Base-by-base conservation (phyloP, 169 alveolate genomes). In the Plasmodium fragile region DNA sequence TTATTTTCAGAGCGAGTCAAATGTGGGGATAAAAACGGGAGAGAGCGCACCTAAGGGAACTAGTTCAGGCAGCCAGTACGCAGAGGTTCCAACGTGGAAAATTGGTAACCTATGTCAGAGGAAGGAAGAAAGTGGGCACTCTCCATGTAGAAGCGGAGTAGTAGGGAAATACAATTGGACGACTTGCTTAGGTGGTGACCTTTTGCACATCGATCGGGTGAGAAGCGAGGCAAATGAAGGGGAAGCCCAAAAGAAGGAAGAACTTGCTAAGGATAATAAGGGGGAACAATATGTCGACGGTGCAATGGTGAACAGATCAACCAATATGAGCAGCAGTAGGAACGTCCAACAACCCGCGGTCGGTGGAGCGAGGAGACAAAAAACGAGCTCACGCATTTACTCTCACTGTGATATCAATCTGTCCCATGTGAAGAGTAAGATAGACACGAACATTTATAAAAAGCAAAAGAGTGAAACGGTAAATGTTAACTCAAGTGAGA, bases 401-500 rank as follows among this genome's bases (percentile, higher is more conserved):
- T 34, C 71, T 1, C 49, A 87, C 69, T 78, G 32, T 34, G 65
- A 59, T 18, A 25, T 87, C 4, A 49, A 87, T 22, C 11, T 78
- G 32, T 78, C 82, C n/a, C 77, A 75, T 55, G 82, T 87, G n/a
- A 87, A 87, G 43, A 87, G 93, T 45, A 87, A 78, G 82, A 78
- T 87, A 53, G 78, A 87, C 89, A 87, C 93, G 34, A 75, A 59
- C 41, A 87, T 87, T 4, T 36, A 4, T 78, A 87, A 49, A 22
- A 87, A 87, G 41, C 32, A 73, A 13, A 71, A 69, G 13, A 36
- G 18, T 18, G 53, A 11, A 30, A 34, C 36, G 59, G 93, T 11
- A 16, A 8, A 82, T 59, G 59, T 59, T 16, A 1, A 18, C 34
- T 59, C 16, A 36, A 22, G 39, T 16, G n/a, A 55, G 6, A 59